Evolutionary conservation across 1,139 yeast species (phyloP).

Genomic region (Eremothecium cymbalariae): DNA sequence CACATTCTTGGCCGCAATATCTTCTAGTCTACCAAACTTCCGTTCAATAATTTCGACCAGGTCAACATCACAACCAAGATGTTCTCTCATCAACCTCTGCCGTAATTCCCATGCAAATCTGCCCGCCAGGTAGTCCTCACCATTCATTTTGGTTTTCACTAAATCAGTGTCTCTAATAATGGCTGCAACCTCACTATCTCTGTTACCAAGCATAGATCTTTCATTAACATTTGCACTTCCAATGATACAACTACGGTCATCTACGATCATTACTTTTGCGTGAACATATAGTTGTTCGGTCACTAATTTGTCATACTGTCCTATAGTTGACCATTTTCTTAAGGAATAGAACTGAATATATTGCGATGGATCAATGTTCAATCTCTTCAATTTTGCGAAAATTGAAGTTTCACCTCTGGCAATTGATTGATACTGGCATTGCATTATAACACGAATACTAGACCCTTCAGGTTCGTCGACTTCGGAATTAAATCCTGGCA

Average conservation of each 20-base stretch:
- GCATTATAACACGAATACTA: slow-evolving; percentile 90
- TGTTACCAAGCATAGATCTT: slow-evolving; percentile 83
- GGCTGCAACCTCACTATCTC: slow-evolving; percentile 94
- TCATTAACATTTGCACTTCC: slow-evolving; percentile 97
- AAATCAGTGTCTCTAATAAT: slow-evolving; percentile 76
- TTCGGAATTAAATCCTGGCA: slow-evolving; percentile 96
- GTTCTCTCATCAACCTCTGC: slow-evolving; percentile 92
- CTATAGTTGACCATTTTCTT: slow-evolving; percentile 92
- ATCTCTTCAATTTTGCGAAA: slow-evolving; percentile 67
- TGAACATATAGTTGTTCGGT: slow-evolving; percentile 93
- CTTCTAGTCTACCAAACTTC: slow-evolving; percentile 53
- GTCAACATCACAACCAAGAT: slow-evolving; percentile 89
- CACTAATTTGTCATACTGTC: slow-evolving; percentile 62
- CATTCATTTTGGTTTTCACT: slow-evolving; percentile 71
- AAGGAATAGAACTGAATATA: slow-evolving; percentile 87
- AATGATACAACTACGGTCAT: slow-evolving; percentile 84
- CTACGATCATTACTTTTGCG: slow-evolving; percentile 88
- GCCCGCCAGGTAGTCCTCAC: slow-evolving; percentile 70
- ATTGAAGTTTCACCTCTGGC: slow-evolving; percentile 89
- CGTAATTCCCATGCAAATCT: slow-evolving; percentile 85
- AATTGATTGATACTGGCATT: slow-evolving; percentile 89
- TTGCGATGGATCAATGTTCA: slow-evolving; percentile 82
- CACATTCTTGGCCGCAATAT: slow-evolving; percentile 40
- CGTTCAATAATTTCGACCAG: slow-evolving; percentile 77
- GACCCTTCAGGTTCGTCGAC: slow-evolving; percentile 94